phyloP scores from a whole-genome alignment of 768 basidiomycete genomes.

The Butyriboletus loyo region DNA sequence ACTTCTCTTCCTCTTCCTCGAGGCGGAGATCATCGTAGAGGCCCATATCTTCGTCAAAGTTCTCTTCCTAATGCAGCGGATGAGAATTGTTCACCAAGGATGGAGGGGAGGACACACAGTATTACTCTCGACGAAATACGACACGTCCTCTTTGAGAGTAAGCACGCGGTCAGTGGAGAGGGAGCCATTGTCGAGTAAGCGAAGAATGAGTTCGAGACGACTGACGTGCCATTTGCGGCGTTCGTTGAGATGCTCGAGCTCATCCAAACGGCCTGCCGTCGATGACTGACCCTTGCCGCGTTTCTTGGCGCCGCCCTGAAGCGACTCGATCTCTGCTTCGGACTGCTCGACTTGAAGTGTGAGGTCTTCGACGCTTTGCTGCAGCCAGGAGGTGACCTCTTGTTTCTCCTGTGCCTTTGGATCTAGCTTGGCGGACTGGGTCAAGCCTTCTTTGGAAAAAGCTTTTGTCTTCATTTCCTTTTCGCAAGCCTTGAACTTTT shows the following conservation, averaged over 20 bases:
- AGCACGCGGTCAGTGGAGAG: constrained; percentile 77
- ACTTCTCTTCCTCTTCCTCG: constrained; percentile 95
- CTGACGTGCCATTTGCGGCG: constrained; percentile 93
- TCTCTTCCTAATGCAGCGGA: constrained; percentile 69
- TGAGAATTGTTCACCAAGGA: constrained; percentile 16
- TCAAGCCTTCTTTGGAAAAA: constrained; percentile 97
- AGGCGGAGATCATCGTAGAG: constrained; percentile 98
- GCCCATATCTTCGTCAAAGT: constrained; percentile 95
- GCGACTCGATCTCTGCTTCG: constrained; percentile 90
- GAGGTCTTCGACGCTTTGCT: constrained; percentile 85
- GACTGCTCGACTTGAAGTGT: constrained; percentile 90
- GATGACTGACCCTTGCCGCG: constrained; percentile 69
- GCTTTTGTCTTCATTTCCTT: constrained; percentile 99
- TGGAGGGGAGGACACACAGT: constrained; percentile 56
- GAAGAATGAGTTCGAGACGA: constrained; percentile 88
- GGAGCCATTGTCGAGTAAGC: constrained; percentile 92
- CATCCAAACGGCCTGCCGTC: constrained; percentile 69
- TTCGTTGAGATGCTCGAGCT: constrained; percentile 88
- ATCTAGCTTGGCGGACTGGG: constrained; percentile 89
- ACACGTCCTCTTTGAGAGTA: constrained; percentile 87
- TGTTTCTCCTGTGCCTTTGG: constrained; percentile 97
- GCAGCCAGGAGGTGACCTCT: constrained; percentile 85
- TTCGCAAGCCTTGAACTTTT: constrained; percentile 99
- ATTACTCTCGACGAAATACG: constrained; percentile 95
- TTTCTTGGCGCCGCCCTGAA: constrained; percentile 82